Conservation (phyloP, 768 basidiomycete genomes). For the Rickenella mellea region DNA sequence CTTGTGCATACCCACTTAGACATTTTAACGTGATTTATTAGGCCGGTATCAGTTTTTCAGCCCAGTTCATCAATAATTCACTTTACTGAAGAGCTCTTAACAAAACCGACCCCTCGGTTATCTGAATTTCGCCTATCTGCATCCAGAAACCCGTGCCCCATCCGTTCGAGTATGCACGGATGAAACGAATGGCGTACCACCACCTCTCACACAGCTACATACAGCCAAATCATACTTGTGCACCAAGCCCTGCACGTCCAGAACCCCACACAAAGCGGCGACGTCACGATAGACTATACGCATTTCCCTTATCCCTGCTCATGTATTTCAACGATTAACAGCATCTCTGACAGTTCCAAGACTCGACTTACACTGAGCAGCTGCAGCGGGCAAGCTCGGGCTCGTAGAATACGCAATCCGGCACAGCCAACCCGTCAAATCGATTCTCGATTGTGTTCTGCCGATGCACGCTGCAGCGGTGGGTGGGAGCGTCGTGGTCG, state of each 20-base stretch:
- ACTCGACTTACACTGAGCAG: constrained; percentile 69
- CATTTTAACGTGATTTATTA: too few relatives aligned
- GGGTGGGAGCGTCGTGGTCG: constrained; percentile 82
- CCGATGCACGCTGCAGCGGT: constrained; percentile 93
- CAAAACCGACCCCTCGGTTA: too few relatives aligned
- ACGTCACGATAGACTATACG: constrained; percentile 45
- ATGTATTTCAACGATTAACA: neutral
- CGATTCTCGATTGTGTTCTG: constrained; percentile 92
- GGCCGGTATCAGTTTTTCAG: too few relatives aligned
- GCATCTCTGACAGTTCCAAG: constrained; percentile 45
- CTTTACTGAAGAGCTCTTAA: too few relatives aligned
- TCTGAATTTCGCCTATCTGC: too few relatives aligned
- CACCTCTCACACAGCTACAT: too few relatives aligned
- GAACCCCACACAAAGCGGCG: constrained; percentile 28
- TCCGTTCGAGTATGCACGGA: too few relatives aligned
- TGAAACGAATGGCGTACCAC: too few relatives aligned
- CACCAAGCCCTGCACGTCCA: constrained; percentile 26
- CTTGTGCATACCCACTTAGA: too few relatives aligned
- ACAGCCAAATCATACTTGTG: too few relatives aligned
- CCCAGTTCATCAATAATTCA: too few relatives aligned
- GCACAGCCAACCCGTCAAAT: constrained; percentile 93
- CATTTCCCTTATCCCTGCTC: neutral
- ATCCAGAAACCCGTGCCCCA: too few relatives aligned
- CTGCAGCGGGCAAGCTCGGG: constrained; percentile 80
- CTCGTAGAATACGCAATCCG: constrained; percentile 88